phyloP scores from a whole-genome alignment of 2,329 filamentous ascomycete species.

The Hypoxylon sp. region DNA sequence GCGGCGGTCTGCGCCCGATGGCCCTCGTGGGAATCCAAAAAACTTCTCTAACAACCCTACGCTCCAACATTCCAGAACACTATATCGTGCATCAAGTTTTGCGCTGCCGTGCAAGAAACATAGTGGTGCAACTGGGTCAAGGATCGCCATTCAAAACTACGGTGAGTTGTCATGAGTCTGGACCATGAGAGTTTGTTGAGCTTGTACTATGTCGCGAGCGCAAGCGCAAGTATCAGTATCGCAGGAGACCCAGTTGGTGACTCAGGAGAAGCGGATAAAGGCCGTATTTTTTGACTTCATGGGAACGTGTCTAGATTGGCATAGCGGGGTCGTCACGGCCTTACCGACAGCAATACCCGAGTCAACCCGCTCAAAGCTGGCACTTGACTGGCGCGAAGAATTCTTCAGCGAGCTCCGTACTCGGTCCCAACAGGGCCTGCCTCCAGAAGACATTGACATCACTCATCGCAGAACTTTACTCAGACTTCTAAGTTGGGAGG shows the following conservation, averaged over 20 bases:
- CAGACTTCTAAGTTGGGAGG: conserved; percentile 58
- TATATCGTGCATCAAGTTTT: conserved; percentile 7
- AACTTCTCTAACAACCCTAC: conserved; percentile 3
- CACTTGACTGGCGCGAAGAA: conserved; percentile 64
- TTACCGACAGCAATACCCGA: conserved; percentile 56
- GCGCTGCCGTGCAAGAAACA: background rate
- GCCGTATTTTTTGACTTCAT: conserved; percentile 71
- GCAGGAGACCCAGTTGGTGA: conserved; percentile 15
- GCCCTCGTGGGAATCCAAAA: conserved; percentile 23
- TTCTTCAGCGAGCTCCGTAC: conserved; percentile 64
- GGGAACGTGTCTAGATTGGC: conserved; percentile 72
- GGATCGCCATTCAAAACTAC: conserved; percentile 14
- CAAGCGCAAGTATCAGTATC: conserved; percentile 19
- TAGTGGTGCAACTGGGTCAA: conserved; percentile 23
- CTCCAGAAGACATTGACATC: conserved; percentile 66
- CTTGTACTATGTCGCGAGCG: conserved; percentile 35
- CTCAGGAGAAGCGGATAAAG: conserved; percentile 54
- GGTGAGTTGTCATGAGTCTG: conserved; percentile 21
- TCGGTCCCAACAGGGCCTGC: conserved; percentile 55
- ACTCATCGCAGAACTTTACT: conserved; percentile 58
- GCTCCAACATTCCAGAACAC: conserved; percentile 1
- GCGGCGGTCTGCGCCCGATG: conserved; percentile 40
- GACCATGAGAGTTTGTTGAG: conserved; percentile 7
- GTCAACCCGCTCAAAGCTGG: conserved; percentile 57
- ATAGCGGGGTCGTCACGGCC: conserved; percentile 57